These are phyloP conservation scores for Ophiostoma sp. DNA, from an alignment of 2,329 filamentous ascomycete genomes.

Conservation along the genomic window DNA sequence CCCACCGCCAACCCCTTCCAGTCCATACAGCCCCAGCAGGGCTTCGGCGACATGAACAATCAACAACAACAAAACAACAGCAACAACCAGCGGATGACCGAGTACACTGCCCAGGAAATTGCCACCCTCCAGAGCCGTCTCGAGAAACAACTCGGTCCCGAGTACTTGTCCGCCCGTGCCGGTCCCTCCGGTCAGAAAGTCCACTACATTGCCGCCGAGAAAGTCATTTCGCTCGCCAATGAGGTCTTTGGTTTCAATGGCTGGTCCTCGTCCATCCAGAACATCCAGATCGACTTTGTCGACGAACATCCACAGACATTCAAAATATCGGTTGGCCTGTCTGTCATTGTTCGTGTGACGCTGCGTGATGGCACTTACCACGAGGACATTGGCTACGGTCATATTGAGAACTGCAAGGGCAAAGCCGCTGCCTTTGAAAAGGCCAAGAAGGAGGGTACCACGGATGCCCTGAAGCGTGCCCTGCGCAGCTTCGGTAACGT, in stretches of 20 bases:
- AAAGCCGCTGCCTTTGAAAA: slow-evolving; percentile 98
- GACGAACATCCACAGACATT: slow-evolving; percentile 78
- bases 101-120: slow-evolving; percentile 88
- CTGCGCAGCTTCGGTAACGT: slow-evolving; percentile 93
- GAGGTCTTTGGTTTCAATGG: slow-evolving; percentile 97
- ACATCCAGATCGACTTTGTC: slow-evolving; percentile 92
- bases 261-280: slow-evolving; percentile 95
- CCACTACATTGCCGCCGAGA: slow-evolving; percentile 93
- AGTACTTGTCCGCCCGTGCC: slow-evolving; percentile 86
- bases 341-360: slow-evolving; percentile 87
- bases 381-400: slow-evolving; percentile 95
- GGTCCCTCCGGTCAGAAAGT: slow-evolving; percentile 84
- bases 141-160: slow-evolving; percentile 90
- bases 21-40: slow-evolving; percentile 3
- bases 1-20: slow-evolving; percentile 76
- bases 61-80: background rate
- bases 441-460: slow-evolving; percentile 96
- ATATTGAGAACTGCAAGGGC: slow-evolving; percentile 92
- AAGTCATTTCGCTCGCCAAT: slow-evolving; percentile 92
- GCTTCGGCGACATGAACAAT: background rate
- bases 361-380: slow-evolving; percentile 93
- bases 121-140: slow-evolving; percentile 82
- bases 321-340: slow-evolving; percentile 81
- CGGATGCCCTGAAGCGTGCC: slow-evolving; percentile 87
- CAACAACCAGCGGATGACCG: slow-evolving; percentile 62